Percentiles rank a stretch among this genome's conserved stretches.
These are phyloP conservation scores for Arachnomyces sp. DNA, from an alignment of 2,329 filamentous ascomycete species.

Conservation along the genomic window DNA sequence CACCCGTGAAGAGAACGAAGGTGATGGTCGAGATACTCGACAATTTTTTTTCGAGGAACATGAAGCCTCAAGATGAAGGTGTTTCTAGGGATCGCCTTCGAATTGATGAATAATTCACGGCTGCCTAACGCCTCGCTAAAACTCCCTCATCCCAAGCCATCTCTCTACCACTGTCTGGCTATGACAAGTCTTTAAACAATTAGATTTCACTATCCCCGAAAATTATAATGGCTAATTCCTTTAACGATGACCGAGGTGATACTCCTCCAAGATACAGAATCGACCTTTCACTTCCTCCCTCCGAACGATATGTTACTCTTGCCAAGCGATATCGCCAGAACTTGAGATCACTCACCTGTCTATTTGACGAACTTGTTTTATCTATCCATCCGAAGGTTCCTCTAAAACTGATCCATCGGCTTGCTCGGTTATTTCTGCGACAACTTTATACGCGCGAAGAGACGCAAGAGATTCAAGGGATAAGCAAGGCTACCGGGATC, in stretches of 20 bases:
- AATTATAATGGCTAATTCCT: no score
- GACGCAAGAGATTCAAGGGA: conserved; percentile 53
- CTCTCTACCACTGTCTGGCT: no score
- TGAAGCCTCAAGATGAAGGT: no score
- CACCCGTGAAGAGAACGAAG: no score
- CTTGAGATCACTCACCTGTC: conserved; percentile 35
- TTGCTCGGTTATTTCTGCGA: conserved; percentile 43
- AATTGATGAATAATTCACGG: no score
- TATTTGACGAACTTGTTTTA: conserved; percentile 46
- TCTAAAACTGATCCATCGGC: conserved; percentile 20
- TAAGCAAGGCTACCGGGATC: conserved; percentile 43
- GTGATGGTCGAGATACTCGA: no score
- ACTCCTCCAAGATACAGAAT: conserved; percentile 38
- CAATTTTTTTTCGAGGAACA: no score
- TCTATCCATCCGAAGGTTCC: conserved; percentile 22
- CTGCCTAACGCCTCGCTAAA: no score
- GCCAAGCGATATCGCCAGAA: conserved; percentile 38
- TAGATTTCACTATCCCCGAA: no score
- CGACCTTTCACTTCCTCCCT: conserved; percentile 47
- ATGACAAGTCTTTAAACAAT: no score
- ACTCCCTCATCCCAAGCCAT: no score
- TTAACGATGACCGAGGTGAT: conserved; percentile 6
- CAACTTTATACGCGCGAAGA: conserved; percentile 48
- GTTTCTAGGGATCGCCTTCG: no score
- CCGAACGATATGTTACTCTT: conserved; percentile 44